A percentile compares a stretch with the other conserved stretches of the same genome.
phyloP scores from a whole-genome alignment of 1,284 basidiomycete genomes.

The Kwoniella shivajii region DNA sequence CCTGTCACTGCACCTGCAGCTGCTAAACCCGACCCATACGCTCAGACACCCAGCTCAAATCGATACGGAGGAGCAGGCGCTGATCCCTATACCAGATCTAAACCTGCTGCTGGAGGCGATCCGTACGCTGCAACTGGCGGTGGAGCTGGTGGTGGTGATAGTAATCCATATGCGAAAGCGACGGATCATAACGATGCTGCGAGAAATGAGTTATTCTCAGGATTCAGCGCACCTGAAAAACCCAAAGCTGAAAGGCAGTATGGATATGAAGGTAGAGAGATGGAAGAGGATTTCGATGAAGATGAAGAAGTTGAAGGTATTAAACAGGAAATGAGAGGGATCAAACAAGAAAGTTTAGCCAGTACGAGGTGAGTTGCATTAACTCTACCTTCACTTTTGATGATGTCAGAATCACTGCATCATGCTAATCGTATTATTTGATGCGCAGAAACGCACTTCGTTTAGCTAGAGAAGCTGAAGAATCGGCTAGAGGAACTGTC shows the following conservation, averaged over 20 bases:
- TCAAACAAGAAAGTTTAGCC: conserved; percentile 91
- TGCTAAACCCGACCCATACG: conserved; percentile 48
- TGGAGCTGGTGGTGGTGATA: conserved; percentile 55
- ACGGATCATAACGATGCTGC: conserved; percentile 58
- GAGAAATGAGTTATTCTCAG: conserved; percentile 62
- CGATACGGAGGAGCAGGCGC: conserved; percentile 9
- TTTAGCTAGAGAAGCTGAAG: conserved; percentile 91
- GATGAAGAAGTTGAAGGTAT: conserved; percentile 97
- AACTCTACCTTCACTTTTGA: background rate
- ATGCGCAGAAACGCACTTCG: conserved; percentile 73
- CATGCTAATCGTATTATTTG: background rate
- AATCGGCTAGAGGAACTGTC: conserved; percentile 87
- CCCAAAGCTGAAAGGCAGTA: conserved; percentile 40
- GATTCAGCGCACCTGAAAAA: conserved; percentile 52
- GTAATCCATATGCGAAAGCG: conserved; percentile 34
- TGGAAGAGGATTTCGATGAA: conserved; percentile 68
- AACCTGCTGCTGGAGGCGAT: conserved; percentile 30
- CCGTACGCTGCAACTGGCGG: conserved; percentile 31
- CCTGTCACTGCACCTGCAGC: conserved; percentile 48
- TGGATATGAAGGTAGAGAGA: conserved; percentile 52
- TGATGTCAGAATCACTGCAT: background rate
- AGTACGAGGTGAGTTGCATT: conserved; percentile 68
- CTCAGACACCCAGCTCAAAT: conserved; percentile 11
- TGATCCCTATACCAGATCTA: conserved; percentile 34
- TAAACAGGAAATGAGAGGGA: conserved; percentile 84